Evolutionary conservation across 306 rosid species (phyloP).

Genomic region (Carpinus fangiana): DNA sequence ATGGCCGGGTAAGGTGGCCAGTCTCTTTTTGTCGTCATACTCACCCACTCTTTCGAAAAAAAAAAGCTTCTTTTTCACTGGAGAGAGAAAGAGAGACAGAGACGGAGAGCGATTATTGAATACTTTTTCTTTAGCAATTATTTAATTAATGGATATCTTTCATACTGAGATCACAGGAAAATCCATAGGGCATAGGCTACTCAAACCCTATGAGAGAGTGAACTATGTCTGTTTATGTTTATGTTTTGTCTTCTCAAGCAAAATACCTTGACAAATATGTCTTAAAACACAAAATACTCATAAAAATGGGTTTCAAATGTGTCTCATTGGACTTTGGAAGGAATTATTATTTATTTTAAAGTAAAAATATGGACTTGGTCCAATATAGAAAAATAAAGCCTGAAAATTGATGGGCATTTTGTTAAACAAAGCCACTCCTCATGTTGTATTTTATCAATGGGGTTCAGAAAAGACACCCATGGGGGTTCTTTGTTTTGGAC

Average conservation of each 20-base stretch:
- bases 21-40: conserved; percentile 49
- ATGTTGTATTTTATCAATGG: neutral
- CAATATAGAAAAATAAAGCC: neutral
- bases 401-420: neutral
- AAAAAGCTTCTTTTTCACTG: conserved; percentile 42
- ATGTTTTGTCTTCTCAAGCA: no score
- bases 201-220: no score
- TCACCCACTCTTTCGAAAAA: conserved; percentile 33
- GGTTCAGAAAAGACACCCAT: conserved; percentile 42
- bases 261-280: no score
- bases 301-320: no score
- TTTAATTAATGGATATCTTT: neutral
- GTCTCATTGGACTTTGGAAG: neutral
- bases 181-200: conserved; percentile 15
- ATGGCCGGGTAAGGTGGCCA: conserved; percentile 43
- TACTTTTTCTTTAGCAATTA: conserved; percentile 8
- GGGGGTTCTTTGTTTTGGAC: conserved; percentile 47
- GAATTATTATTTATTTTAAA: neutral
- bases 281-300: no score
- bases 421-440: neutral
- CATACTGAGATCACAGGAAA: conserved; percentile 22
- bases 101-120: conserved; percentile 3
- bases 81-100: neutral
- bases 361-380: neutral
- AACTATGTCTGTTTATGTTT: no score